phyloP scores from a whole-genome alignment of 2,329 filamentous ascomycete species.

The Ceratocystis papillata region DNA sequence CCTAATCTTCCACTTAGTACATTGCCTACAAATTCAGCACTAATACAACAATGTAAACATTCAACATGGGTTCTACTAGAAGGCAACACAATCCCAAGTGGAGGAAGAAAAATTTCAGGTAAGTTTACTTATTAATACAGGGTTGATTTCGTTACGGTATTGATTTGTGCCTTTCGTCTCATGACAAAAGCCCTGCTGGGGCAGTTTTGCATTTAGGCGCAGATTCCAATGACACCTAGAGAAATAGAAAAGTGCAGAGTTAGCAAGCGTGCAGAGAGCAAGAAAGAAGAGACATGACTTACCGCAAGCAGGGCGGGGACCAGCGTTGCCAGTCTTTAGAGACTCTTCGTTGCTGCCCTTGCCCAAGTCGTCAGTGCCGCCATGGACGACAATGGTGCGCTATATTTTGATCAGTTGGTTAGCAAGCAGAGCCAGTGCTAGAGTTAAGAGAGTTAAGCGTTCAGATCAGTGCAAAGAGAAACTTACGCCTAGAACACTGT shows the following conservation, averaged over 20 bases:
- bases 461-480: not conserved
- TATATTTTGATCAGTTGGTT: slow-evolving; percentile 32
- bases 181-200: not conserved
- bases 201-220: slow-evolving; percentile 43
- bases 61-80: not conserved
- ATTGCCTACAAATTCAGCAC: too few species aligned
- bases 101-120: too few species aligned
- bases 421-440: not conserved
- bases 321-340: slow-evolving; percentile 97
- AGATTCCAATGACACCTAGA: slow-evolving; percentile 77
- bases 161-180: not conserved
- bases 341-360: slow-evolving; percentile 87
- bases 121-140: slow-evolving; percentile 13
- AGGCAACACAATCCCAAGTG: not conserved
- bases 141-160: not conserved
- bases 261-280: not conserved
- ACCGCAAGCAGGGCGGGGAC: slow-evolving; percentile 88
- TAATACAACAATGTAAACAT: too few species aligned
- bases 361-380: slow-evolving; percentile 92
- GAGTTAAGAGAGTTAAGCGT: not conserved
- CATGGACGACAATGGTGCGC: slow-evolving; percentile 92
- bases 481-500: slow-evolving; percentile 85
- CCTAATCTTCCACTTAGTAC: too few species aligned
- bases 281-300: slow-evolving; percentile 32
- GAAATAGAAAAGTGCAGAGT: not conserved